Evolutionary conservation across 1,284 basidiomycete species (phyloP), one percentile per base, ranked within the genome.

Genomic region (Pseudozyma hubeiensis): DNA sequence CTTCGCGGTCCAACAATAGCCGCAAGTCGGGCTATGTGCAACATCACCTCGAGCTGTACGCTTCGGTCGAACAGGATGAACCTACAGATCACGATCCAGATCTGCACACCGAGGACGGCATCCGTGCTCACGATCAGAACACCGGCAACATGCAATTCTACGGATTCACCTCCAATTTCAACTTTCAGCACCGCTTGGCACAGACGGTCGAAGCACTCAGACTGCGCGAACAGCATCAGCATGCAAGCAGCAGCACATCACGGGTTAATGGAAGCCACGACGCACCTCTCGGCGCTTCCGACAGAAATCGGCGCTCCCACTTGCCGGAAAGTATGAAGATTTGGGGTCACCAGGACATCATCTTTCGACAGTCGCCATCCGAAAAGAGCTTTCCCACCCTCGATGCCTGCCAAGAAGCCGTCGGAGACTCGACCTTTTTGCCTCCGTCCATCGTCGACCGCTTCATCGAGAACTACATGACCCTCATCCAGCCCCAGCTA

Each of bases 91-190:
- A 58, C 39, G 58, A 67, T 9, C 51, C 53, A 1, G 63, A 74
- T 34, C 51, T 69, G n/a, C 62, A 74, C 17, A 66, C 62, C 24
- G 65, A 74, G 35, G 71, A 74, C 52, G 71, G 71, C 50, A 69
- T 74, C 14, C 66, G 71, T n/a, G 71, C 71, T 3, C 71, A 74
- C 45, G 71, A 74, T 33, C 62, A 69, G 41, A 64, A 63, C 24
- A 74, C 71, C 37, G 71, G 71, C 48, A 74, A 69, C 49, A 69
- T 69, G 66, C 71, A 74, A 39, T 74, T 74, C 58, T 74, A 69
- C 52, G 71, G 71, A 24, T 74, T 74, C 62, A 74, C 71, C 11
- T 75, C 72, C 51, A 75, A 70, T 51, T 75, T 75, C 35, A 75
- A 75, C 53, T 70, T 75, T 33, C 72, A 75, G 51, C 72, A 75